Percentiles rank a stretch among this genome's conserved stretches.
These are phyloP conservation scores for Volvox africanus DNA, from an alignment of 139 green algal species.

Conservation along the genomic window DNA sequence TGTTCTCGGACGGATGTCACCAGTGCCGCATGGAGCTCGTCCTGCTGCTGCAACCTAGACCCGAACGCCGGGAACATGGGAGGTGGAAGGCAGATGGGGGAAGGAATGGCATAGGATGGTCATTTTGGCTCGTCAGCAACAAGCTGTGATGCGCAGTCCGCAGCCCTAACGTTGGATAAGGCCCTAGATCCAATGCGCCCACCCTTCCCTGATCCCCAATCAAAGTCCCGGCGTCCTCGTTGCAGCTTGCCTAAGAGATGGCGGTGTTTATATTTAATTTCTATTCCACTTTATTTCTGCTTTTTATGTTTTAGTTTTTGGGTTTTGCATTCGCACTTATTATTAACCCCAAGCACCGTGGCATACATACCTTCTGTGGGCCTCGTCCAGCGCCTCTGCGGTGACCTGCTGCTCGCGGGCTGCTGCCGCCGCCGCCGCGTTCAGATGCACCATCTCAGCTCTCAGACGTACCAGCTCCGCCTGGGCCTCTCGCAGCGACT, in stretches of 20 bases:
- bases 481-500: constrained; percentile 12
- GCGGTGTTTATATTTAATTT: too few species aligned
- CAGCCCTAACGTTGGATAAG: not conserved
- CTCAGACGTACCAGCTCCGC: constrained; percentile 33
- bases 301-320: too few species aligned
- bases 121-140: not conserved
- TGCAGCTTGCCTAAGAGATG: too few species aligned
- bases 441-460: constrained; percentile 33
- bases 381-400: constrained; percentile 28
- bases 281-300: too few species aligned
- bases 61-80: not conserved
- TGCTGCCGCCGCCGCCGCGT: constrained; percentile 2
- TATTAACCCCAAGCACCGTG: too few species aligned
- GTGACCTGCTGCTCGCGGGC: not conserved
- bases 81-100: not conserved
- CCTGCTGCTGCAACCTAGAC: constrained; percentile 25
- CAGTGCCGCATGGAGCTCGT: constrained; percentile 7
- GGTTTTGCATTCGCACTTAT: too few species aligned
- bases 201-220: too few species aligned
- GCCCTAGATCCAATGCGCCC: too few species aligned
- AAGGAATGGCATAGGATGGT: not conserved
- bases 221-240: too few species aligned
- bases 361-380: not conserved
- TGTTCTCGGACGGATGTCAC: constrained; percentile 3
- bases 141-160: not conserved